Evolutionary conservation across 2,329 filamentous ascomycete genomes (phyloP).

Genomic region (Talaromyces sp.): DNA sequence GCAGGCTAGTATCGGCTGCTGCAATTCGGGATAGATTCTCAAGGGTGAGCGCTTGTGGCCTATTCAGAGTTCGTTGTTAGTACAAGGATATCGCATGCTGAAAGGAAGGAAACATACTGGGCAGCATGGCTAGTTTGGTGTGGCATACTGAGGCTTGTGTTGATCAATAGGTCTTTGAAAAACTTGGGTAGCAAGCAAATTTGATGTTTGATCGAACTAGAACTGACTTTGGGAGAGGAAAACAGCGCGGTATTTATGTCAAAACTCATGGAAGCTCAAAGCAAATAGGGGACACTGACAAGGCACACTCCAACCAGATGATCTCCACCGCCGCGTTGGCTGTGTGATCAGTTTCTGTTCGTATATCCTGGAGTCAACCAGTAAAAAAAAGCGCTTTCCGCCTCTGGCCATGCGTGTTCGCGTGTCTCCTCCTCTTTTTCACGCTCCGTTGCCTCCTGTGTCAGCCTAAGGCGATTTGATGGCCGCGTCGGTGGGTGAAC

Average conservation of each 20-base stretch:
- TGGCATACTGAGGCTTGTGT: neutral
- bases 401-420: neutral
- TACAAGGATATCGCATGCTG: neutral
- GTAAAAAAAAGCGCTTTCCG: neutral
- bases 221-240: neutral
- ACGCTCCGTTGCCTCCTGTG: neutral
- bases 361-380: neutral
- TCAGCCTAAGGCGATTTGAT: neutral
- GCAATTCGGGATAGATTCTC: slow-evolving; percentile 5
- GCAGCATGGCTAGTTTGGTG: neutral
- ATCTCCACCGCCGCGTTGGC: neutral
- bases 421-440: neutral
- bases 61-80: neutral
- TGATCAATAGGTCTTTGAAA: neutral
- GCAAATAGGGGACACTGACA: neutral
- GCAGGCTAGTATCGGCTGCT: neutral
- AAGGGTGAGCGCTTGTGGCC: neutral
- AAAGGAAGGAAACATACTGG: neutral
- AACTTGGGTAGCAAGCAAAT: neutral
- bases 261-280: neutral
- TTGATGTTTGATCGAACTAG: neutral
- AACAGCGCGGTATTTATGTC: neutral
- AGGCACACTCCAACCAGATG: neutral
- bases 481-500: neutral
- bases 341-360: neutral